Evolutionary conservation across 2,329 filamentous ascomycete species (phyloP), one percentile per base, ranked within the genome.

Genomic region (Diaporthe eres): DNA sequence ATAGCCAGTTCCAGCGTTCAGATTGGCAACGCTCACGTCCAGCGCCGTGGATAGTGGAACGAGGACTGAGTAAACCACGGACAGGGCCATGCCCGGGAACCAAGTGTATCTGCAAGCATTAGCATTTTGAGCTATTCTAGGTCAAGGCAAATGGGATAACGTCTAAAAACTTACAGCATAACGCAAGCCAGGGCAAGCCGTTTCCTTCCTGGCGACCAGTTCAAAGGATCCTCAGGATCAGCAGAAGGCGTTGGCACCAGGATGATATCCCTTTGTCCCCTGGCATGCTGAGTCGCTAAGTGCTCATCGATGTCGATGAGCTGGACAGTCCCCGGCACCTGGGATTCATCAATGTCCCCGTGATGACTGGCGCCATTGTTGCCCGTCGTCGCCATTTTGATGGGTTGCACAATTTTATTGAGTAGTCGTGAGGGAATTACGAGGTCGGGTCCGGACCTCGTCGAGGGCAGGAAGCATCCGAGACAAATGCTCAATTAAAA

Each of bases 151-250:
- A 17, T 2, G 15, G 4, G 10, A 61, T 28, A 4, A 49, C 17
- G 17, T 13, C 7, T 12, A 4, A 3, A 15, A 17, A 22, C 78
- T 75, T 37, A 79, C 74, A 81, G 74, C 22, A 82, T 78, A 10
- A 79, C 79, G 74, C 80, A 82, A 44, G 79, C 49, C 44, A 83
- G 67, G 5, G 76, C 76, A 4, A 77, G 60, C 4, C 76, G 65
- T 55, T 77, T 77, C 19, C 76, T 74, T 19, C 71, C 76, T 7
- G 76, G 76, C 8, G 74, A 72, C 84, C 85, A 84, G 73, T 84
- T 86, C 55, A 87, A 78, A 4, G 86, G 85, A 74, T 87, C 85
- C 55, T 86, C 83, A 8, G 85, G 84, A 75, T 86, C 83, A 34
- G 78, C 75, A 4, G 83, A 84, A 4, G 85, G 85, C 2, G 82